These are phyloP conservation scores for Trichomonas vaginalis DNA, from an alignment of 208 protist species.

Conservation along the genomic window DNA sequence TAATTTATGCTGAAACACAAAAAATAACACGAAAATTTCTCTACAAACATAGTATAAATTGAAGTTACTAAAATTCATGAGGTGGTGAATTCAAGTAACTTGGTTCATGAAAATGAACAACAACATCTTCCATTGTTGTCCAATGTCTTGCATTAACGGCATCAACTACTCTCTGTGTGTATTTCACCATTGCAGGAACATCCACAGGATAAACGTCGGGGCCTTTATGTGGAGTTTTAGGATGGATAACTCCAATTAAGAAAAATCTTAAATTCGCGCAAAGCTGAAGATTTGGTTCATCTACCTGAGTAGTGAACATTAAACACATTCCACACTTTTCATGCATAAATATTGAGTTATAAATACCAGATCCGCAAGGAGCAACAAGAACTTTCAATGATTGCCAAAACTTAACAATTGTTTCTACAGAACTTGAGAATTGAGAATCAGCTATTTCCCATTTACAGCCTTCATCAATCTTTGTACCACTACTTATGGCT, in stretches of 20 bases:
- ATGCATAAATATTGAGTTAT: background rate
- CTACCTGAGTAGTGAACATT: background rate
- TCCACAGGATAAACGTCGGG: background rate
- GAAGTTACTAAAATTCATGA: too few relatives aligned
- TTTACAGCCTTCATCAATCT: background rate
- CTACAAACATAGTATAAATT: too few relatives aligned
- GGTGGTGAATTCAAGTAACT: too few relatives aligned
- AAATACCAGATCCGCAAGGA: background rate
- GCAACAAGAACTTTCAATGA: background rate
- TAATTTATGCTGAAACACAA: too few relatives aligned
- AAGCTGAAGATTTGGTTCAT: background rate
- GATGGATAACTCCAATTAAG: background rate
- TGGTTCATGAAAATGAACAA: too few relatives aligned
- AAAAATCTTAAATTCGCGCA: background rate
- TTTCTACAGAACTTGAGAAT: background rate
- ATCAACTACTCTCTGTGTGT: background rate
- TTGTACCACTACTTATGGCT: background rate
- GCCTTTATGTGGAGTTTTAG: background rate
- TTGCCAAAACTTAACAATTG: background rate
- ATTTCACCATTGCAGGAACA: background rate
- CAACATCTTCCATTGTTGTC: background rate
- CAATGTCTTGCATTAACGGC: background rate
- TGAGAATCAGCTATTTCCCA: background rate
- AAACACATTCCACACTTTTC: background rate
- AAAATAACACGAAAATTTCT: too few relatives aligned